Evolutionary conservation across 129 eudicot species (phyloP), one percentile per base, ranked within the genome.

Genomic region (Erigeron canadensis): DNA sequence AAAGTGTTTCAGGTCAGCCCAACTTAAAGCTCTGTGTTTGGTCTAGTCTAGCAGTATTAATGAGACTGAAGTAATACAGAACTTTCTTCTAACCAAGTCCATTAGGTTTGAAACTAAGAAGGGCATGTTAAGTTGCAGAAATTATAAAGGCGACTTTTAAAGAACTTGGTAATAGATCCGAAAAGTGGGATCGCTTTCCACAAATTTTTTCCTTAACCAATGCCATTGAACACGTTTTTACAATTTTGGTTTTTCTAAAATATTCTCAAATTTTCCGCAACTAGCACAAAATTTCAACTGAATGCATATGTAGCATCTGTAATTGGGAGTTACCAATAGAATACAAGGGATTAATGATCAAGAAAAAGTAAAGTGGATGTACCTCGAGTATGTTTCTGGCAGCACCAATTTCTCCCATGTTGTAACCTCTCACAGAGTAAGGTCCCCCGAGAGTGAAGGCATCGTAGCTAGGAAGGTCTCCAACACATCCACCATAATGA

Each of bases 401-500:
- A 75, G 98, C 98, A 61, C 90, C 98, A 38, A 93, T 70, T 72
- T 93, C 98, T 21, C 98, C 98, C 98, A 89, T 87, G 80, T 85
- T 93, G 79, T 93, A 93, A 78, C 98, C 98, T 48, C 98, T 77
- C 9, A 93, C 98, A 10, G 98, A 93, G 73, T 89, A 89, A 28
- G 98, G 98, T 22, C 98, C 98, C 0, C 98, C 98, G 19, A 93
- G 94, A 8, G 95, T 85, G 55, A 93, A 93, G 23, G 96, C 96
- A 46, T 93, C 98, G 70, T 93, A 87, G 69, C 96, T 89, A 7
- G 98, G 96, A 72, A 93, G 98, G 71, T 93, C 98, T 43, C 98
- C 98, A 11, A 93, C 92, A 79, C 98, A 93, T n/a, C 98, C 98
- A 54, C 98, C 98, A 75, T 93, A 93, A 74, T 86, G 91, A n/a